Conservation (phyloP, 148 eudicot species). For the Euryodendron excelsum region DNA sequence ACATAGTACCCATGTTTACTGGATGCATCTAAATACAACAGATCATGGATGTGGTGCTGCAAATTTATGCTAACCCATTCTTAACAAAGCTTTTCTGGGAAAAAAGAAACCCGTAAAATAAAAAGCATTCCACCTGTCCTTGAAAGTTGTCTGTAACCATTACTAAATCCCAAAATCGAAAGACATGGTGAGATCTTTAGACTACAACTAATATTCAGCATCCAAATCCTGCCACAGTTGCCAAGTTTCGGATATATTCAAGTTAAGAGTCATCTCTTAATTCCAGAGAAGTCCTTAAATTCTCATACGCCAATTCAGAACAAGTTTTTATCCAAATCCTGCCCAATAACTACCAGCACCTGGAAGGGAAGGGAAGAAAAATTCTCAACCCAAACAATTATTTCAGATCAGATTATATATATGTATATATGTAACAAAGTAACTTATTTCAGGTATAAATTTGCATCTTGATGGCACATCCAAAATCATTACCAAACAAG, state of each 20-base stretch:
- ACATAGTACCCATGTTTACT: conserved; percentile 34
- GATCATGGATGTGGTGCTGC: conserved; percentile 1
- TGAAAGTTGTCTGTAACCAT: conserved; percentile 8
- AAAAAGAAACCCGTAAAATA: conserved; percentile 18
- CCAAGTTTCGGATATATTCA: conserved; percentile 1
- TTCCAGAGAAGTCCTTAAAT: background rate
- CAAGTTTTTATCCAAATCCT: background rate
- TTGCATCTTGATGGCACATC: background rate
- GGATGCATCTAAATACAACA: conserved; percentile 13
- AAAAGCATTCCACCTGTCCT: conserved; percentile 4
- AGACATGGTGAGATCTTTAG: background rate
- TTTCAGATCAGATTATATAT: background rate
- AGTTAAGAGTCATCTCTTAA: background rate
- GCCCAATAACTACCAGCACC: background rate
- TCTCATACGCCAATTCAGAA: background rate
- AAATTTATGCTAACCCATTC: conserved; percentile 24
- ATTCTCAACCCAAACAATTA: background rate
- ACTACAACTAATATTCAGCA: conserved; percentile 4
- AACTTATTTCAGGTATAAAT: background rate
- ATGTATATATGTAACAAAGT: background rate
- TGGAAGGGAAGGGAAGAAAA: background rate
- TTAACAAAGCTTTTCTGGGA: conserved; percentile 12
- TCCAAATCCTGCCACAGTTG: conserved; percentile 15
- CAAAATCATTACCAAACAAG: background rate
- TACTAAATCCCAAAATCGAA: background rate